phyloP scores from a whole-genome alignment of 2,329 filamentous ascomycete species.

The Zalaria obscura region DNA sequence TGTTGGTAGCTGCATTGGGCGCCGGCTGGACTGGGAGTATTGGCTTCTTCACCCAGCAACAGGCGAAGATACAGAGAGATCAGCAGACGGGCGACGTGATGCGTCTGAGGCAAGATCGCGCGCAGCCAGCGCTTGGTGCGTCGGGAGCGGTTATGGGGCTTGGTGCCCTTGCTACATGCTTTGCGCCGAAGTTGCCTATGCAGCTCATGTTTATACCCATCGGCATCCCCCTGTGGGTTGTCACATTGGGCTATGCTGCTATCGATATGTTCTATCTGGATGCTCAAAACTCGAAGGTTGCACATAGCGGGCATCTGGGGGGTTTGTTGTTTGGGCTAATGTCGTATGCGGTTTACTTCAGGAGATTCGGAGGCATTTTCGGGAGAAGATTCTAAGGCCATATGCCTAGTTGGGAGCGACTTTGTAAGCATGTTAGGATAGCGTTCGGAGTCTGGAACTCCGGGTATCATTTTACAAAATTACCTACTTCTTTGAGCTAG shows the following conservation, averaged over 20 bases:
- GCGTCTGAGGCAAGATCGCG: neutral
- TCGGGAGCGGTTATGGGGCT: conserved; percentile 28
- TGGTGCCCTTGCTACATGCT: conserved; percentile 22
- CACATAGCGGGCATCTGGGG: conserved; percentile 32
- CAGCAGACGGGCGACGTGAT: neutral
- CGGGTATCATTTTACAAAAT: too few relatives aligned
- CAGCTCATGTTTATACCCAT: conserved; percentile 22
- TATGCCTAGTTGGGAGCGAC: too few relatives aligned
- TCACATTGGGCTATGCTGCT: conserved; percentile 20
- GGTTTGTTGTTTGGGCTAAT: conserved; percentile 24
- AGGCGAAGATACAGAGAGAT: neutral
- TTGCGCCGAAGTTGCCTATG: conserved; percentile 21
- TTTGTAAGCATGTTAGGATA: too few relatives aligned
- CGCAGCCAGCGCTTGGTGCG: conserved; percentile 18
- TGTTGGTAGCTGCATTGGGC: conserved; percentile 12
- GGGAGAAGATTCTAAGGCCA: neutral
- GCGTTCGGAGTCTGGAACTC: too few relatives aligned
- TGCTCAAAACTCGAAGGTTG: conserved; percentile 13
- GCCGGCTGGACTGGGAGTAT: conserved; percentile 12
- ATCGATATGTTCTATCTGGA: conserved; percentile 26
- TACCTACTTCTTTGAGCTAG: neutral
- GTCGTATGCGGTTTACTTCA: conserved; percentile 14
- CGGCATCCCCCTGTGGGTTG: conserved; percentile 23
- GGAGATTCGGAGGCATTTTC: conserved; percentile 11
- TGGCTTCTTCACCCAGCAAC: conserved; percentile 11